Evolutionary conservation across 768 basidiomycete species (phyloP).

Genomic region (Hydnomerulius pinastri): DNA sequence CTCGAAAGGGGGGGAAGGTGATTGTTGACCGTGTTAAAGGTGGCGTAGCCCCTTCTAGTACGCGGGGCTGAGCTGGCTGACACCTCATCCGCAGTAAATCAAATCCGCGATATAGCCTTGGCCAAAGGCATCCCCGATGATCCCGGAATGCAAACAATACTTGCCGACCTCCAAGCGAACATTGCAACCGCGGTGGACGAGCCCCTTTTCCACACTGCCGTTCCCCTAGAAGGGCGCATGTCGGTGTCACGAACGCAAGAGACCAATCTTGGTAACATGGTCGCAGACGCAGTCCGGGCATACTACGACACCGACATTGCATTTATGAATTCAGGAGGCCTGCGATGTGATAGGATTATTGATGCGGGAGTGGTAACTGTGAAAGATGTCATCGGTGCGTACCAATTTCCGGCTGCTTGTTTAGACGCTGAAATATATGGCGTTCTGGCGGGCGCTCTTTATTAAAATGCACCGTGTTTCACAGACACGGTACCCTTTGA

Average conservation of each 20-base stretch:
- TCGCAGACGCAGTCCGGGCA: slow-evolving; percentile 19
- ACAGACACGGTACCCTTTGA: slow-evolving; percentile 6
- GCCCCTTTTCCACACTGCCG: slow-evolving; percentile 2
- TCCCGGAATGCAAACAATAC: slow-evolving; percentile 1
- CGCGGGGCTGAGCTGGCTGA: background rate
- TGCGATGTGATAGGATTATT: slow-evolving; percentile 10
- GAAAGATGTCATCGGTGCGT: slow-evolving; percentile 17
- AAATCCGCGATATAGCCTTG: slow-evolving; percentile 8
- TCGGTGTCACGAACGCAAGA: slow-evolving; percentile 1
- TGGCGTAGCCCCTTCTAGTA: background rate
- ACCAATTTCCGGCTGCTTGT: background rate
- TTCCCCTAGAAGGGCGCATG: slow-evolving; percentile 7
- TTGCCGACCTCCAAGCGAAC: background rate
- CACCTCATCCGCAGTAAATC: background rate
- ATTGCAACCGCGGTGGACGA: background rate
- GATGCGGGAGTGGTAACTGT: slow-evolving; percentile 2
- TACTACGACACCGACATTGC: slow-evolving; percentile 18
- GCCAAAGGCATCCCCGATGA: slow-evolving; percentile 6
- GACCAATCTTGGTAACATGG: slow-evolving; percentile 5
- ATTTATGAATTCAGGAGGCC: slow-evolving; percentile 5
- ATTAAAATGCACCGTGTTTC: background rate
- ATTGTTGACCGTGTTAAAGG: background rate
- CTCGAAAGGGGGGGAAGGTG: background rate
- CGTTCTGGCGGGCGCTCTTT: background rate
- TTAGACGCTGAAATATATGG: background rate